phyloP scores from a whole-genome alignment of 306 rosid species.

The Amphicarpaea edgeworthii region DNA sequence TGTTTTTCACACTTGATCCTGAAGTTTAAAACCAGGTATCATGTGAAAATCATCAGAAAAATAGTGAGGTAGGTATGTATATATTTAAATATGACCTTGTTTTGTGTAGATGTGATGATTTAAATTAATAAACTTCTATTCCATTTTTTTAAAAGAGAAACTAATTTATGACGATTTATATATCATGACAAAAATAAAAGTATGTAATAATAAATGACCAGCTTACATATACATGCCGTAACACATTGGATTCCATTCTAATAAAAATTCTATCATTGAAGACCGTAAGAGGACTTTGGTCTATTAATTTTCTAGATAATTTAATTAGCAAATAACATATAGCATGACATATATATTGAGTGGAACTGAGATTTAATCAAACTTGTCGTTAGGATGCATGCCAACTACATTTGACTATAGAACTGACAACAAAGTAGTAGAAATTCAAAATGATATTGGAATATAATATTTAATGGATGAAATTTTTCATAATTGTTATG shows the following conservation, averaged over 20 bases:
- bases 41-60: neutral
- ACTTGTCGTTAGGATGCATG: constrained; percentile 48
- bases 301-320: constrained; percentile 31
- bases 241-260: constrained; percentile 48
- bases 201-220: neutral
- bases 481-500: constrained; percentile 17
- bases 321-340: constrained; percentile 29
- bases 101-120: neutral
- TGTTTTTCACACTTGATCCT: constrained; percentile 8
- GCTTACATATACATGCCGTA: neutral
- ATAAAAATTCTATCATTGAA: constrained; percentile 15
- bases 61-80: neutral
- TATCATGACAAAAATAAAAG: neutral
- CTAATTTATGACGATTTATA: neutral
- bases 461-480: constrained; percentile 29
- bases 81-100: too few species aligned
- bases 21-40: neutral
- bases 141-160: neutral
- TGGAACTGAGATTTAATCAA: constrained; percentile 51
- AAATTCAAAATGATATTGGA: constrained; percentile 32
- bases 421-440: constrained; percentile 24
- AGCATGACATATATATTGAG: constrained; percentile 34
- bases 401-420: constrained; percentile 53
- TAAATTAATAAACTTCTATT: neutral
- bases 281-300: constrained; percentile 44